Base-by-base conservation (phyloP, 2,329 filamentous ascomycete species). In the Drechslerella coelobrocha region DNA sequence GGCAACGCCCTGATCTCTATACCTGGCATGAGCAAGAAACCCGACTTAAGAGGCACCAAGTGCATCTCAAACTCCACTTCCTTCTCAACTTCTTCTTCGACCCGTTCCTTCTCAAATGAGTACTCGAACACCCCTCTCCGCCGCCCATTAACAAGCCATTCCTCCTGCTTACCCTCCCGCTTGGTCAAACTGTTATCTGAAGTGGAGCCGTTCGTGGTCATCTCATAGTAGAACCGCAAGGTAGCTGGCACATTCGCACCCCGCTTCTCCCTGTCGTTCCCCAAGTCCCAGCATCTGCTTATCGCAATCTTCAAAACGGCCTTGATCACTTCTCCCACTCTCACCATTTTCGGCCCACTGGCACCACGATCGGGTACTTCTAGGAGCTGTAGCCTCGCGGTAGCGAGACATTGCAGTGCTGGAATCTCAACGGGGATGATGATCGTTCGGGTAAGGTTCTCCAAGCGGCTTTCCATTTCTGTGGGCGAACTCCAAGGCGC, bases 341-440 rank as follows among this genome's bases (percentile, higher is more conserved):
- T 78, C 5, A 79, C 79, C 74, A 79, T 76, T 14, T 72, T 74
- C 10, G 29, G 78, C 37, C 73, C 74, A 61, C 75, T 80, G 62
- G 59, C 78, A 43, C 60, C 74, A 48, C 56, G 75, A 66, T 79
- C 73, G 45, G 77, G 78, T 8, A 82, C 53, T 14, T 37, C 68
- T 37, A 68, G 79, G 1, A 90, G 79, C 26, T 81, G 81, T 26
- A 93, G 83, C 56, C 89, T 86, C 1, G 89, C 88, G 0, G 90
- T 95, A 78, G 96, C 89, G 0, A 97, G 85, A 19, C 96, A 85
- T 51, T 90, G 86, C 1, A 96, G 83, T 0, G 89, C 87, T 0
- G 93, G 93, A 0, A 99, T 86, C 66, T 96, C 91, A 12, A 99
- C 92, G 0, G 92, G 90, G 57, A 99, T 95, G 27, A 89, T 82